Base-by-base conservation (phyloP, 768 basidiomycete species). In the Rhizopogon vinicolor region DNA sequence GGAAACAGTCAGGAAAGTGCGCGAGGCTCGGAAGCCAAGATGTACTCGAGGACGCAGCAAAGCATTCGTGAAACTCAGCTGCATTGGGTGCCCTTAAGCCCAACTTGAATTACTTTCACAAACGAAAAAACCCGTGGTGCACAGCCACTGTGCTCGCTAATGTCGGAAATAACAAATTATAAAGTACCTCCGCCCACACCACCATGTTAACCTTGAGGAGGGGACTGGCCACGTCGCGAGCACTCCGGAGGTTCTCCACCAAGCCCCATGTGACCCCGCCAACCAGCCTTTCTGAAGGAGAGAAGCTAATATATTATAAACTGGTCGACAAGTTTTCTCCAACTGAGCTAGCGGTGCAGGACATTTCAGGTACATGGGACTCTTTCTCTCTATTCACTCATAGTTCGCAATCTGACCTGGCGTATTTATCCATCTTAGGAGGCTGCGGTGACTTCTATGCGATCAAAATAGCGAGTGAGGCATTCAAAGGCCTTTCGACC, bases 361-460 rank as follows among this genome's bases (percentile, higher is more conserved):
- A 99, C 70, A 83, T 95, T n/a, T 98, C 95, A 28, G 96, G 96
- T 94, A 37, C 35, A 37, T 13, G 22, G 58, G 81, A 65, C 29
- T 45, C n/a, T 45, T 44, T 35, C 22, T 22, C 22, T 60, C 14
- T 54, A 5, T 3, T 53, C 35, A 25, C 25, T 29, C 29, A 35
- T 31, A 31, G 28, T n/a, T 44, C 28, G 37, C 43, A 29, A 29
- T 59, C 35, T 45, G 35, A 45, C 52, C 55, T 51, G 13, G 59
- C 51, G 29, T 51, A 39, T 2, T 44, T 41, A 46, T 63, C 14
- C n/a, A 48, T 13, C 33, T 19, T 44, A 97, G 96, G 94, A 52
- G 97, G 97, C 22, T 98, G 97, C 67, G 97, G 97, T n/a, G 81
- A 86, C 4, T 99, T 98, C 72, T 99, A 96, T 63, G 91, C 94